These are phyloP conservation scores for Escallonia rubra DNA, from an alignment of 129 eudicot genomes.

Conservation along the genomic window DNA sequence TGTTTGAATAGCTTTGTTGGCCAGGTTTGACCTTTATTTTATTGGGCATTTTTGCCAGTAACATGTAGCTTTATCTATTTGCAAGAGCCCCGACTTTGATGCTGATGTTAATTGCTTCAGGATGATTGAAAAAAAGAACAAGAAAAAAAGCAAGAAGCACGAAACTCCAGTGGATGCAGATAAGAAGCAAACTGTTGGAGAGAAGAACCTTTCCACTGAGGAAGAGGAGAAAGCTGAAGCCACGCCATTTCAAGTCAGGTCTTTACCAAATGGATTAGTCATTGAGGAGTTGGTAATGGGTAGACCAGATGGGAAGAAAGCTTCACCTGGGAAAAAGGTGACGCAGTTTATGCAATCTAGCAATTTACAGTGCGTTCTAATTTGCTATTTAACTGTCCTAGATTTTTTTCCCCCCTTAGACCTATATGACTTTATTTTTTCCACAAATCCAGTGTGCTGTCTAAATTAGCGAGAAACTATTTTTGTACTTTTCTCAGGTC, in stretches of 20 bases:
- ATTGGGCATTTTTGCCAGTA: background rate
- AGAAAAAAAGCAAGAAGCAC: slow-evolving; percentile 43
- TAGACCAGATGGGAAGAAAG: slow-evolving; percentile 84
- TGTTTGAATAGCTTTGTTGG: no score
- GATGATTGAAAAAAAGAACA: slow-evolving; percentile 38
- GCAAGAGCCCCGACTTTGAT: slow-evolving; percentile 1
- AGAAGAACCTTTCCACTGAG: slow-evolving; percentile 19
- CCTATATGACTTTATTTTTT: no score
- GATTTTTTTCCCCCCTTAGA: no score
- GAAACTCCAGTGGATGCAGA: slow-evolving; percentile 23
- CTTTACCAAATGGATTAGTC: slow-evolving; percentile 77
- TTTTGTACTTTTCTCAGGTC: slow-evolving; percentile 33
- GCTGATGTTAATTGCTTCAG: slow-evolving; percentile 19
- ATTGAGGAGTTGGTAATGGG: slow-evolving; percentile 84
- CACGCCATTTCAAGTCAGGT: slow-evolving; percentile 61
- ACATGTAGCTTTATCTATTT: slow-evolving; percentile 7
- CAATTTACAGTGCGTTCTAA: no score
- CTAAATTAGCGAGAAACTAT: no score
- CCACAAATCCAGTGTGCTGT: no score
- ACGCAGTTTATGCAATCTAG: background rate
- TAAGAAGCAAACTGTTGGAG: slow-evolving; percentile 13
- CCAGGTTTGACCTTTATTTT: no score
- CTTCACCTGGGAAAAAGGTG: slow-evolving; percentile 83
- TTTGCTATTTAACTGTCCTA: no score
- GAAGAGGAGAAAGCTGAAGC: slow-evolving; percentile 30